These are phyloP conservation scores for Quercus suber DNA, from an alignment of 306 rosid species.

Conservation along the genomic window DNA sequence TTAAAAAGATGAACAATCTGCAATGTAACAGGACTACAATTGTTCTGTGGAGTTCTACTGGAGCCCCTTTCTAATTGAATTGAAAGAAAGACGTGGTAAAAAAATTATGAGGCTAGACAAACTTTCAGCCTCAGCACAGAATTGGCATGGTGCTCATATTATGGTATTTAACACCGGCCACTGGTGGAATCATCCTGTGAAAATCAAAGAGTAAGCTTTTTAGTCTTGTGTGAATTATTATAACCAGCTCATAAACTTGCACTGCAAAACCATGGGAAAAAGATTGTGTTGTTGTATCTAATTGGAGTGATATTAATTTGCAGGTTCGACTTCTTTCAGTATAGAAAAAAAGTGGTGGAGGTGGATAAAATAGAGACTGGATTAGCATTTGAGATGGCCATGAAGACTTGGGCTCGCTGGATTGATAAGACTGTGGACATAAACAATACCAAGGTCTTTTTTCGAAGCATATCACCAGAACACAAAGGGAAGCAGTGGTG, in stretches of 20 bases:
- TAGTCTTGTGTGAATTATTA: neutral
- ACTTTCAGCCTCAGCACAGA: conserved; percentile 12
- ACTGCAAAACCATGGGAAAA: too few relatives aligned
- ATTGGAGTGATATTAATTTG: neutral
- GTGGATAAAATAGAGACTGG: conserved; percentile 15
- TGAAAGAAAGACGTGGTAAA: conserved; percentile 18
- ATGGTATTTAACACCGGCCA: conserved; percentile 56
- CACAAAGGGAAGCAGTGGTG: conserved; percentile 47
- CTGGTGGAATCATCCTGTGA: conserved; percentile 37
- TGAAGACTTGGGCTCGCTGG: conserved; percentile 47
- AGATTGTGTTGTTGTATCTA: neutral
- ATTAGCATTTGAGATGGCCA: conserved; percentile 33
- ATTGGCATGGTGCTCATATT: conserved; percentile 36
- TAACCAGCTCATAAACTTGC: too few relatives aligned
- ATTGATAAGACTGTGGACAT: conserved; percentile 28
- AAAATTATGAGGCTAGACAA: conserved; percentile 33
- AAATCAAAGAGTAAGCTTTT: conserved; percentile 31
- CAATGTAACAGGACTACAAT: conserved; percentile 30
- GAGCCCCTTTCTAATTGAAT: conserved; percentile 50
- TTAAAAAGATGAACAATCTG: too few relatives aligned
- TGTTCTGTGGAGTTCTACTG: conserved; percentile 46
- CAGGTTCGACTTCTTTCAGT: conserved; percentile 35
- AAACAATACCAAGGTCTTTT: conserved; percentile 30
- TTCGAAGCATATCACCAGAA: conserved; percentile 49
- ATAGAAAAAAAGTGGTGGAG: conserved; percentile 21